Base-by-base conservation (phyloP, 345 rosid genomes). In the Trapa bicornis region DNA sequence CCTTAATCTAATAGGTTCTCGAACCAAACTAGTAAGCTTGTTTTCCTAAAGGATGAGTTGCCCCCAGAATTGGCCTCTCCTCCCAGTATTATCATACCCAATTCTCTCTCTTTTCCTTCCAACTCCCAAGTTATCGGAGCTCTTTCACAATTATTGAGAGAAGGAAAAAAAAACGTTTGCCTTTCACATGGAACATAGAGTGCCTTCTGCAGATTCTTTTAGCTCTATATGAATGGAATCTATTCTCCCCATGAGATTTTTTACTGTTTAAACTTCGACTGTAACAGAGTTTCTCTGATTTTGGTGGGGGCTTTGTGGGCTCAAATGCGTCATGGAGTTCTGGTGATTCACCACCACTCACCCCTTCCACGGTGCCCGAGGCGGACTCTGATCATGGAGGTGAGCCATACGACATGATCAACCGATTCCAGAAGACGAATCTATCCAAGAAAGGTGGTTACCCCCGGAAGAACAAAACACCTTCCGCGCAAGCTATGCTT, bases 381-480 rank as follows among this genome's bases (percentile, higher is more conserved):
- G 61, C 75, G 45, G 74, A 73, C 68, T 74, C 78, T 32, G 65
- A 57, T n/a, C 42, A 62, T 62, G 68, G 54, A 41, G 13, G 29
- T 22, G 29, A 53, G 41, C 60, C 68, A 22, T 37, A 54, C 57
- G 48, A 71, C 38, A 60, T 75, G 54, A 15, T 53, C 33, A 72
- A n/a, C 37, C 68, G 75, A 39, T 66, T 76, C 63, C 80, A 79
- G 53, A 76, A 80, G 72, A 71, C 67, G 72, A 75, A 73, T 45
- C 37, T 54, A 77, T 73, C 61, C 3, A 68, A 65, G 37, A 72
- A 67, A 65, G 67, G 60, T 15, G 29, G 29, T 22, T 22, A 22
- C 29, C 29, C 29, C 54, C 36, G 42, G 37, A 60, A 41, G 35
- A 5, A 32, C 32, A 15, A 45, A 17, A 58, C 71, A 35, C 60